These are phyloP conservation scores for Ceratocystis alfenasii DNA, from an alignment of 2,329 filamentous ascomycete genomes.

Conservation along the genomic window DNA sequence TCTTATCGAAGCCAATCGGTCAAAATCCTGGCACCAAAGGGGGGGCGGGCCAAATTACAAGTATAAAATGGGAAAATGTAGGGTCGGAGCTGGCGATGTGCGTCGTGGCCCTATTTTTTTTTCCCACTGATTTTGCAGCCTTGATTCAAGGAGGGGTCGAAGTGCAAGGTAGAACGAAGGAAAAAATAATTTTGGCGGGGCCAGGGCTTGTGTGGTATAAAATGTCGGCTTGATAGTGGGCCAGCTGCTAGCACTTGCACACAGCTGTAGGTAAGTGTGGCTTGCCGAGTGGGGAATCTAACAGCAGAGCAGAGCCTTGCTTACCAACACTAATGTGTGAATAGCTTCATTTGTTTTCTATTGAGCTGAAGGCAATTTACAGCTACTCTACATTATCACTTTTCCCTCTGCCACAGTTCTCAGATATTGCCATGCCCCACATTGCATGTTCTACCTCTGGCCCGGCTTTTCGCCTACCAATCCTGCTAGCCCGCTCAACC, in stretches of 20 bases:
- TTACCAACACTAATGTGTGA: neutral
- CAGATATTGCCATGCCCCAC: neutral
- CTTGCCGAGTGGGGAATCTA: neutral
- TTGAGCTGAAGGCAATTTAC: neutral
- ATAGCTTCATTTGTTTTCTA: neutral
- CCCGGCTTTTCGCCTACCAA: slow-evolving; percentile 15
- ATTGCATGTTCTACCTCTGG: slow-evolving; percentile 5
- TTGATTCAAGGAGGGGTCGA: slow-evolving; percentile 22
- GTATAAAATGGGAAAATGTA: slow-evolving; percentile 19
- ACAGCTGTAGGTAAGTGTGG: neutral
- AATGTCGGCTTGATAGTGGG: slow-evolving; percentile 18
- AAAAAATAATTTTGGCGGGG: slow-evolving; percentile 23
- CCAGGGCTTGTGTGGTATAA: slow-evolving; percentile 23
- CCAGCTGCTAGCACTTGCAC: neutral
- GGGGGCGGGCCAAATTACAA: slow-evolving; percentile 12
- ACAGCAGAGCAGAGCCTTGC: neutral
- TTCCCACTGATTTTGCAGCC: slow-evolving; percentile 20
- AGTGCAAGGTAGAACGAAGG: slow-evolving; percentile 18
- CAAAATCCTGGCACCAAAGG: neutral
- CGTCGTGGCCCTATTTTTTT: slow-evolving; percentile 19
- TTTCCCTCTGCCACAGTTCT: too few relatives aligned
- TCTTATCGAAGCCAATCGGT: slow-evolving; percentile 1
- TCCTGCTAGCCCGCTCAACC: slow-evolving; percentile 21
- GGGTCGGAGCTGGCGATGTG: slow-evolving; percentile 20
- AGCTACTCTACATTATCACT: too few relatives aligned